Evolutionary conservation across 805 yeast genomes (phyloP).

Genomic region (Starmera pachycereana): DNA sequence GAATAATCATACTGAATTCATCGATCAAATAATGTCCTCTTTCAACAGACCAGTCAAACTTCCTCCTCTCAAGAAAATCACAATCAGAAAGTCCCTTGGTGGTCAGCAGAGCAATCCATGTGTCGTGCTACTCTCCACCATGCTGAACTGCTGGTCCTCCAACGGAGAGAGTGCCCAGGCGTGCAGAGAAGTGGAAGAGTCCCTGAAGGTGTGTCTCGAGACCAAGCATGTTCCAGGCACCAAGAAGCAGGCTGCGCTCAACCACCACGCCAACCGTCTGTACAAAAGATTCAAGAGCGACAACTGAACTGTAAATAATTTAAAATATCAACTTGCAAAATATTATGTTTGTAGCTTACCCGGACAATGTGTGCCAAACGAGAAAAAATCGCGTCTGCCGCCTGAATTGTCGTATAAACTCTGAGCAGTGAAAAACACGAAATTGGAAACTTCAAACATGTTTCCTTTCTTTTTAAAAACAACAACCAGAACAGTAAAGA

Average conservation of each 20-base stretch:
- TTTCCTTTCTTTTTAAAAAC: no score
- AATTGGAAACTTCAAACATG: no score
- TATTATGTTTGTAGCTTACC: no score
- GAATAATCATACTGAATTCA: no score
- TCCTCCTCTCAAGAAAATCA: conserved; percentile 68
- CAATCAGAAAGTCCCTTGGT: conserved; percentile 54
- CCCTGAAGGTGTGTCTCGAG: conserved; percentile 67
- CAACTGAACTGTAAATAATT: no score
- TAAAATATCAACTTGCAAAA: no score
- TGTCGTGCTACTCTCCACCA: conserved; percentile 69
- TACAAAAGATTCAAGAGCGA: conserved; percentile 26
- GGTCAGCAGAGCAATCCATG: conserved; percentile 60
- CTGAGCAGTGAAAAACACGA: no score
- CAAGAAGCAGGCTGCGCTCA: conserved; percentile 30
- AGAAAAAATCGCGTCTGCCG: no score
- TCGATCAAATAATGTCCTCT: no score
- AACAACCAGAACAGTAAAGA: no score
- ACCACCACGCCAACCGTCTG: conserved; percentile 43
- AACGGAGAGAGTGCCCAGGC: conserved; percentile 71
- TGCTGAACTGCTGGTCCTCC: conserved; percentile 94
- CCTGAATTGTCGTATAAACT: no score
- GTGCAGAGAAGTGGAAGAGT: conserved; percentile 57
- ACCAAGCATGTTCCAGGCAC: conserved; percentile 10
- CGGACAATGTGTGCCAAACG: no score
- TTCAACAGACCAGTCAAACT: conserved; percentile 31